Evolutionary conservation across 1,284 basidiomycete genomes (phyloP), one percentile per base, ranked within the genome.

Genomic region (Sporisorium reilianum): DNA sequence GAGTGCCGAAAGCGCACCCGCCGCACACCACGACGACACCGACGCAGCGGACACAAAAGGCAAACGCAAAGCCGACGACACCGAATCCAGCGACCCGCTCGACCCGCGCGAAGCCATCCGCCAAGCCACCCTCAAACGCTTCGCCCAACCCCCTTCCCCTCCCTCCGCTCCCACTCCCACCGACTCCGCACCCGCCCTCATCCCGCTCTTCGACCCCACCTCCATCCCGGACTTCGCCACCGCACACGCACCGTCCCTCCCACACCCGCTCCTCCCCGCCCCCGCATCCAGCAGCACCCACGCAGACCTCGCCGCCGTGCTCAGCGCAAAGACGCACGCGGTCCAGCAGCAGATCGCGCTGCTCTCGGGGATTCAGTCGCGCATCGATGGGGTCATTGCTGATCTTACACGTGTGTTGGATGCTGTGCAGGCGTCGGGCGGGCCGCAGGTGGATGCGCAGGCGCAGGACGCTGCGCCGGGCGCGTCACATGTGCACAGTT

Each of bases 121-220:
- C 12, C 66, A 55, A 55, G 69, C 74, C 1, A 76, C 74, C 2
- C 44, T 72, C 6, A 46, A 46, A n/a, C 57, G 69, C 0, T 72
- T 67, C 25, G 64, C 57, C 22, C 56, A 65, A 11, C n/a, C n/a
- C 28, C 28, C 28, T 30, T 9, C 28, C 5, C 28, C 28, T 5
- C 28, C 28, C 28, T 30, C 28, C 9, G 28, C 28, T 9, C 5
- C 28, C 28, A 40, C 49, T 32, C 22, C 52, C 16, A 25, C 46
- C n/a, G n/a, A 7, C 26, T 26, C 55, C n/a, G 6, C 44, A 2
- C 0, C 26, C 11, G 25, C 45, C 14, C 20, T 83, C 79, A 64
- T 79, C 61, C 58, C 83, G 51, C 55, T 84, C 49, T 66, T 77
- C 55, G 64, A 80, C 56, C 25, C 76, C 22, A 5, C 73, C 42